Conservation (phyloP, 202 grass and related monocot genomes). For the Schoenoplectus tabernaemontani region DNA sequence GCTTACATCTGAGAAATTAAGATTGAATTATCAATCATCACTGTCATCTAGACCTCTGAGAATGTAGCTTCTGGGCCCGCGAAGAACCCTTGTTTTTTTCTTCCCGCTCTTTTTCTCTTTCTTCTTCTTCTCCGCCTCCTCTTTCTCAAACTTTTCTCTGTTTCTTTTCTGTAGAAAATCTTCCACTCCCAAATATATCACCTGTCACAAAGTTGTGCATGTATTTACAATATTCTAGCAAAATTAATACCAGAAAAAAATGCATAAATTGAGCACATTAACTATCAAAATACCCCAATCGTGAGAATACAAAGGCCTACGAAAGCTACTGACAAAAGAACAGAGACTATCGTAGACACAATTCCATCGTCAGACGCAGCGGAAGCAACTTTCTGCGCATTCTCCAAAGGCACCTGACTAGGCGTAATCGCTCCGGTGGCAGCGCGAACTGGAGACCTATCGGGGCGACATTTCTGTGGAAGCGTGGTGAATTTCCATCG, state of each 20-base stretch:
- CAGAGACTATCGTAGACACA: slow-evolving; percentile 42
- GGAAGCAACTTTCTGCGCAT: slow-evolving; percentile 40
- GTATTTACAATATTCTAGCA: not conserved
- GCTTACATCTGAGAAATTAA: not conserved
- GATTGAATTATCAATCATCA: not conserved
- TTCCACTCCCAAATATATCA: slow-evolving; percentile 66
- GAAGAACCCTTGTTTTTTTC: not conserved
- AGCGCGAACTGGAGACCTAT: not conserved
- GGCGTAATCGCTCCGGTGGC: not conserved
- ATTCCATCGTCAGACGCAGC: slow-evolving; percentile 42
- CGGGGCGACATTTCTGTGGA: not conserved
- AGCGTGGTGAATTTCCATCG: not conserved
- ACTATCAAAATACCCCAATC: slow-evolving; percentile 48
- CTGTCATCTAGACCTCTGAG: not conserved
- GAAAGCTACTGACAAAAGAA: slow-evolving; percentile 52
- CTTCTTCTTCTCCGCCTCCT: slow-evolving; percentile 62
- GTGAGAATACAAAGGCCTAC: slow-evolving; percentile 64
- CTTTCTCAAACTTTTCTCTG: slow-evolving; percentile 78
- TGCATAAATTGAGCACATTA: not conserved
- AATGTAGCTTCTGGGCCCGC: not conserved
- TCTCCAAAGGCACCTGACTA: slow-evolving; percentile 25
- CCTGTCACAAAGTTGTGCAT: slow-evolving; percentile 30
- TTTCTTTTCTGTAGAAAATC: slow-evolving; percentile 90
- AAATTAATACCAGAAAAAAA: not conserved
- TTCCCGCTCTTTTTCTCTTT: slow-evolving; percentile 43